These are phyloP conservation scores for Candida nonsorbophila DNA, from an alignment of 805 yeast genomes.

Conservation along the genomic window DNA sequence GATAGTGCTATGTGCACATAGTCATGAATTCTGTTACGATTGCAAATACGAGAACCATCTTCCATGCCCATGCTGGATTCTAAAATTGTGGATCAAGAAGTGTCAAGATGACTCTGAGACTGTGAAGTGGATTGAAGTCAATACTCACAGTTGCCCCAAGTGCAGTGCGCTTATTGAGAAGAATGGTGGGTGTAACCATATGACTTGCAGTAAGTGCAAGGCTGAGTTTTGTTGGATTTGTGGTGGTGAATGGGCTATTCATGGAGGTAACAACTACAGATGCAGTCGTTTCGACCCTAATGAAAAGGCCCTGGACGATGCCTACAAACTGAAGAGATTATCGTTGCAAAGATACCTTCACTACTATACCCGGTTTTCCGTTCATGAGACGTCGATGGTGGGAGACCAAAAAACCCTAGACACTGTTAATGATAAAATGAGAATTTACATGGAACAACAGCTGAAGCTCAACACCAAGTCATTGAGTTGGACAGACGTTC, in stretches of 20 bases:
- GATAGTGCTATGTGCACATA: slow-evolving; percentile 59
- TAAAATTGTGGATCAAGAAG: slow-evolving; percentile 67
- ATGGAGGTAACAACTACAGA: slow-evolving; percentile 57
- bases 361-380: slow-evolving; percentile 66
- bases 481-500: slow-evolving; percentile 81
- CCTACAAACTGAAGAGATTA: slow-evolving; percentile 38
- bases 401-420: slow-evolving; percentile 62
- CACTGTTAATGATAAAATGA: slow-evolving; percentile 60
- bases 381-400: slow-evolving; percentile 71
- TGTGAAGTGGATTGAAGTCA: slow-evolving; percentile 75
- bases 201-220: slow-evolving; percentile 76
- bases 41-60: slow-evolving; percentile 75
- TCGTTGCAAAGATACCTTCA: slow-evolving; percentile 65
- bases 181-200: slow-evolving; percentile 96
- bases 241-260: slow-evolving; percentile 66
- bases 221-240: slow-evolving; percentile 95
- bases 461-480: slow-evolving; percentile 16
- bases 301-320: slow-evolving; percentile 37
- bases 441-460: slow-evolving; percentile 50
- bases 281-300: slow-evolving; percentile 54
- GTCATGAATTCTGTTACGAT: slow-evolving; percentile 71
- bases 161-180: slow-evolving; percentile 81
- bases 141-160: slow-evolving; percentile 83
- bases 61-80: slow-evolving; percentile 77
- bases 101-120: slow-evolving; percentile 88